Conservation (phyloP, 495 filamentous ascomycete genomes). For the Polyplosphaeria fusca region DNA sequence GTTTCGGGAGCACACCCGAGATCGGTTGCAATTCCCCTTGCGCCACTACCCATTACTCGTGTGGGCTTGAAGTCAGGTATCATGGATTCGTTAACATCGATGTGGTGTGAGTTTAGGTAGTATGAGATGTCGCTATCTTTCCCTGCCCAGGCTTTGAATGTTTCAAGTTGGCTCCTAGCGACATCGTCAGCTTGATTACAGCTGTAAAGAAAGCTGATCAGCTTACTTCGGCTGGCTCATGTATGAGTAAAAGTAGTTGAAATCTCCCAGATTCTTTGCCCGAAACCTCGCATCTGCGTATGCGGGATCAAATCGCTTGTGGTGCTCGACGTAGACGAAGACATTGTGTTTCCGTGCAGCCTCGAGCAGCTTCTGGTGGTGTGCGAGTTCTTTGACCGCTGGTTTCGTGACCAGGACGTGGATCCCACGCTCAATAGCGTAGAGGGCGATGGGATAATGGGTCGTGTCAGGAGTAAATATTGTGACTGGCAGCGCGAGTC, state of each 20-base stretch:
- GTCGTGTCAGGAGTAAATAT: slow-evolving; percentile 96
- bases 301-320: slow-evolving; percentile 91
- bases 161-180: slow-evolving; percentile 65
- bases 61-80: slow-evolving; percentile 75
- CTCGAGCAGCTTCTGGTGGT: slow-evolving; percentile 72
- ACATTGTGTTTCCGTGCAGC: slow-evolving; percentile 72
- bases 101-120: slow-evolving; percentile 90
- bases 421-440: slow-evolving; percentile 80
- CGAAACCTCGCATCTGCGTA: slow-evolving; percentile 82
- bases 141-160: slow-evolving; percentile 95
- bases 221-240: slow-evolving; percentile 86
- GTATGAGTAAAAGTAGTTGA: slow-evolving; percentile 97
- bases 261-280: slow-evolving; percentile 73
- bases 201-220: background rate
- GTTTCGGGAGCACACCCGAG: slow-evolving; percentile 76
- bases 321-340: slow-evolving; percentile 92
- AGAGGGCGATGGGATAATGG: slow-evolving; percentile 90
- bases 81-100: slow-evolving; percentile 90
- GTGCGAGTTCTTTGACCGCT: slow-evolving; percentile 75
- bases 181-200: background rate
- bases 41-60: slow-evolving; percentile 73
- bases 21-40: slow-evolving; percentile 64
- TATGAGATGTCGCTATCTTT: slow-evolving; percentile 89
- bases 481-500: slow-evolving; percentile 52
- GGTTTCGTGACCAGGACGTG: slow-evolving; percentile 95